Base-by-base conservation (phyloP, 768 basidiomycete species). In the Boletus reticuloceps region DNA sequence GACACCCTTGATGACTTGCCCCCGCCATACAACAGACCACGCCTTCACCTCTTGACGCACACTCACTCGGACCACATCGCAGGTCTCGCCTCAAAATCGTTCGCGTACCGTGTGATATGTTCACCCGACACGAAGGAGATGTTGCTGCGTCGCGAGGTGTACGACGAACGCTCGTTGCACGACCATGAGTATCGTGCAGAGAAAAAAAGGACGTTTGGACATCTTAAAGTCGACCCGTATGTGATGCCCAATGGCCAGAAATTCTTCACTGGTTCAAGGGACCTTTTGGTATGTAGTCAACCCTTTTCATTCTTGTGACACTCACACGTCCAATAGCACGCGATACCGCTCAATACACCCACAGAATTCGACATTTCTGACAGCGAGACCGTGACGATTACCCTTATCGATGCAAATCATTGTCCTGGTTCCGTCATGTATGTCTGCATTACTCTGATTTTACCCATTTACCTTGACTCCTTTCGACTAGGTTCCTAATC, bases 361-460 rank as follows among this genome's bases (percentile, higher is more conserved):
- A 88, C 83, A 0, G 54, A 66, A 32, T 76, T 86, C 31, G 81
- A 85, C 36, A 68, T 95, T 17, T 79, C 77, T 5, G 72, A 79
- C 22, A 73, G 74, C 9, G 81, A 86, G 60, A 69, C 66, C 5
- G 86, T 96, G 11, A 84, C 78, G 0, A 78, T 97, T 53, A 95
- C 93, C 0, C 77, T 89, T 11, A 70, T 97, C 9, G 91, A 95
- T 64, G 95, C 95, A 0, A 97, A 97, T 64, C 95, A 98, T 68
- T 97, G 94, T 67, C 95, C 93, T 12, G 95, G 95, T 0, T 88
- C 94, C 0, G 87, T 93, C 40, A 96, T 98, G 94, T 94, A 64
- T 27, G 84, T 72, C 29, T 19, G 19, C 12, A 2, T 11, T 4
- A 36, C 16, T 9, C 17, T 1, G 5, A 5, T 50, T 31, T 36